Base-by-base conservation (phyloP, 306 rosid genomes). In the Prosopis cineraria region DNA sequence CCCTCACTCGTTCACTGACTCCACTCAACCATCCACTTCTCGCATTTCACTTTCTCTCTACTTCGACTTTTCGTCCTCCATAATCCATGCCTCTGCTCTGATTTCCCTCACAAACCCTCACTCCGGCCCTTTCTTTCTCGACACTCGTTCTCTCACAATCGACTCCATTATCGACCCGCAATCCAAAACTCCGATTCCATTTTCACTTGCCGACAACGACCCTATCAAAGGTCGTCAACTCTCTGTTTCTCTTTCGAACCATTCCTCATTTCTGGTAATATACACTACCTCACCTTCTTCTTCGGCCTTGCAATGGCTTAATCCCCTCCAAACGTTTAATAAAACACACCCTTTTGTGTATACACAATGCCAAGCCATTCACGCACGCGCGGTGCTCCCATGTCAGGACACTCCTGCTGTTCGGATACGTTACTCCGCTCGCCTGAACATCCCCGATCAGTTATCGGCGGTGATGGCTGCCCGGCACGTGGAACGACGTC, bases 351-450 rank as follows among this genome's bases (percentile, higher is more conserved):
- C 99, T 0, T 91, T 91, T 17, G 99, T 90, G 22, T 93, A 93
- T 86, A 95, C 99, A 0, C 99, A 95, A 24, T 93, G 99, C 81
- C 99, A 95, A 12, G 84, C 97, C 72, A 93, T 95, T 62, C 99
- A 95, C 58, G 99, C 99, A 0, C 97, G 99, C 34, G 53, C 98
- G 0, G 86, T 95, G 24, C 89, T 95, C 77, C 99, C 99, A 3
- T 95, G 91, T 71, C 99, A 95, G 77, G 99, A 95, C 83, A 95
- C 99, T 4, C 97, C 99, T 0, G 98, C 99, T 12, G 87, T 88
- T 67, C 84, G 99, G 33, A 84, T 95, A 0, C 48, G 87, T 65
- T 91, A 86, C 82, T 78, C 89, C 0, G 95, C 93, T 0, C 76
- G 56, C 1, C 16, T 95, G 48, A 93, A 95, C 77, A 70, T 95